Evolutionary conservation across 257 asterid genomes (phyloP), one percentile per base, ranked within the genome.

Genomic region (Anisodus tanguticus): DNA sequence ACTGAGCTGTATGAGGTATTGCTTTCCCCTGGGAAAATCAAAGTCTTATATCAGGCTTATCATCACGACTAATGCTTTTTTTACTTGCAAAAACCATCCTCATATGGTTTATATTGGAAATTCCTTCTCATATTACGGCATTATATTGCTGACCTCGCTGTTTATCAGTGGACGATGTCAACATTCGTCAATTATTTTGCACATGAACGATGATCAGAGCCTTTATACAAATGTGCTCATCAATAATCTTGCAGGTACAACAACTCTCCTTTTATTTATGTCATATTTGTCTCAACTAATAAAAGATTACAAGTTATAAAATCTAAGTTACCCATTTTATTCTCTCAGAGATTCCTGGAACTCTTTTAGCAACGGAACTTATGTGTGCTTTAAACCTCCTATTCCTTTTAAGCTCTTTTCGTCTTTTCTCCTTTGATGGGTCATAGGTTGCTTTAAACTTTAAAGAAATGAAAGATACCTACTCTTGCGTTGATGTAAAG

Each of bases 301-400:
- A 37, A n/a, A 60, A n/a, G 35, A 31, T 31, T 31, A 31, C 35
- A 41, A 41, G 45, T 41, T 41, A 6, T 41, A 41, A 26, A n/a
- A 77, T 59, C 57, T 74, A 55, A 22, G 55, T 63, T 62, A 47
- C 55, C 86, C 8, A 15, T 58, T 31, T 19, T 83, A n/a, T 45
- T 22, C 64, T 83, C 90, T 15, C 97, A 94, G 98, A 93, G 93
- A 89, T 93, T 87, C 97, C 98, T 45, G 98, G 97, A 70, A 85
- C 92, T 81, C 84, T 90, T 47, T 63, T 94, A 60, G 86, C 95
- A 53, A 95, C 92, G 97, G 90, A 84, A 31, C 54, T 87, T 85
- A 90, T 92, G 94, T 89, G 88, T 39, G 83, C 79, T 59, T 83
- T 89, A 47, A 66, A 91, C 84, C 66, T 90, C 53, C 15, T 90